Conservation (phyloP, 2,329 filamentous ascomycete genomes). For the Coccinonectria pachysandricola region DNA sequence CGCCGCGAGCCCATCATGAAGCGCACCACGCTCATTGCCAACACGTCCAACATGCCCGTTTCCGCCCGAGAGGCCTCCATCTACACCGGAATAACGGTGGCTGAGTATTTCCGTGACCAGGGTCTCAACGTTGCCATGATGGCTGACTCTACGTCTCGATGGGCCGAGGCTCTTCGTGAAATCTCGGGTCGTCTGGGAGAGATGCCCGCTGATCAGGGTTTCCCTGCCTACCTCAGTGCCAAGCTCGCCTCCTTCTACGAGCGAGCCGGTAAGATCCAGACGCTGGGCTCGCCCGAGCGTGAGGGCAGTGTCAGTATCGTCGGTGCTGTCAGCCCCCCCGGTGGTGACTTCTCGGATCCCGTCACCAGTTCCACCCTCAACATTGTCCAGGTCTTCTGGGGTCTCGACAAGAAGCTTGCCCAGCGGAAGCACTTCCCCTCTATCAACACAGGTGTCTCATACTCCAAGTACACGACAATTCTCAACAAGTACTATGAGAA, state of each 20-base stretch:
- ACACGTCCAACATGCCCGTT: slow-evolving; percentile 99
- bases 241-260: slow-evolving; percentile 99
- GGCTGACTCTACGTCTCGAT: slow-evolving; percentile 96
- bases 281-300: slow-evolving; percentile 81
- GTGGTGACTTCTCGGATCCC: slow-evolving; percentile 98
- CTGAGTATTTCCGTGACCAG: slow-evolving; percentile 95
- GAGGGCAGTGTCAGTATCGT: slow-evolving; percentile 94
- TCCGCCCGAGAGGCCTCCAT: slow-evolving; percentile 97
- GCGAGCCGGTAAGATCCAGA: slow-evolving; percentile 78
- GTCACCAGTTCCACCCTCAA: slow-evolving; percentile 87
- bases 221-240: slow-evolving; percentile 91
- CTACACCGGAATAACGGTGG: slow-evolving; percentile 90
- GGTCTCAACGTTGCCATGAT: slow-evolving; percentile 99
- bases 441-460: slow-evolving; percentile 88
- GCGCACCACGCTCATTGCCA: slow-evolving; percentile 94
- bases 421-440: slow-evolving; percentile 99
- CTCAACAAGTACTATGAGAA: slow-evolving; percentile 93
- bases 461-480: slow-evolving; percentile 88
- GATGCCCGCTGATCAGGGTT: slow-evolving; percentile 99
- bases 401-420: slow-evolving; percentile 97
- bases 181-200: slow-evolving; percentile 97
- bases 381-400: slow-evolving; percentile 99
- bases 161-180: slow-evolving; percentile 97
- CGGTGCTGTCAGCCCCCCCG: slow-evolving; percentile 90
- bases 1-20: slow-evolving; percentile 99